Conservation (phyloP, 2,329 filamentous ascomycete species). For the Colletotrichum tanaceti region DNA sequence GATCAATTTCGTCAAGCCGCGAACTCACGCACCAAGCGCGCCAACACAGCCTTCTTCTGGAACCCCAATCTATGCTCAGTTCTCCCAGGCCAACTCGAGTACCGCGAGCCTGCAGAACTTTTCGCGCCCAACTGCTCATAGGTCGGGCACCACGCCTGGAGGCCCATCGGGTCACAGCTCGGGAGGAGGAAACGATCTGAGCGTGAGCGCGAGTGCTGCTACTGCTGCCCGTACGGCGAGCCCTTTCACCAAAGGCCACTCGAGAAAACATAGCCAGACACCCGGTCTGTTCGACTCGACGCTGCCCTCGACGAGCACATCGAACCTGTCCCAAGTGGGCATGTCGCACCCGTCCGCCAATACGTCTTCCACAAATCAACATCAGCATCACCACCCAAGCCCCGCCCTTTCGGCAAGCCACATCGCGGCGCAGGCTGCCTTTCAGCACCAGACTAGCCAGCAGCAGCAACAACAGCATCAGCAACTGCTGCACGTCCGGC, state of each 20-base stretch:
- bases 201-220: conserved; percentile 42
- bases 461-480: conserved; percentile 30
- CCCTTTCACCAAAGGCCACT: conserved; percentile 57
- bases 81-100: conserved; percentile 62
- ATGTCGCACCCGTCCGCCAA: conserved; percentile 57
- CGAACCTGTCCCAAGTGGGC: conserved; percentile 64
- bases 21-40: conserved; percentile 44
- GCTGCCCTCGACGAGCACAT: conserved; percentile 70
- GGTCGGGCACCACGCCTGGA: conserved; percentile 39
- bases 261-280: conserved; percentile 76
- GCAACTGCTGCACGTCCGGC: conserved; percentile 68
- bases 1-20: conserved; percentile 60
- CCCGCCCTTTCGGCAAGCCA: conserved; percentile 73
- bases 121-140: conserved; percentile 62
- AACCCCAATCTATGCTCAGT: conserved; percentile 59
- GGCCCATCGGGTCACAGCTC: conserved; percentile 11
- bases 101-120: conserved; percentile 66
- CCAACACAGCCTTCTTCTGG: conserved; percentile 30
- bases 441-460: conserved; percentile 66
- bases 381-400: conserved; percentile 42
- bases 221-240: conserved; percentile 44
- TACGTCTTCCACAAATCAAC: conserved; percentile 28
- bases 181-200: conserved; percentile 30
- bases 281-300: conserved; percentile 82
- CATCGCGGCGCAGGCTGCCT: conserved; percentile 82